Conservation (phyloP, 768 basidiomycete species). For the Naematelia aurantialba region DNA sequence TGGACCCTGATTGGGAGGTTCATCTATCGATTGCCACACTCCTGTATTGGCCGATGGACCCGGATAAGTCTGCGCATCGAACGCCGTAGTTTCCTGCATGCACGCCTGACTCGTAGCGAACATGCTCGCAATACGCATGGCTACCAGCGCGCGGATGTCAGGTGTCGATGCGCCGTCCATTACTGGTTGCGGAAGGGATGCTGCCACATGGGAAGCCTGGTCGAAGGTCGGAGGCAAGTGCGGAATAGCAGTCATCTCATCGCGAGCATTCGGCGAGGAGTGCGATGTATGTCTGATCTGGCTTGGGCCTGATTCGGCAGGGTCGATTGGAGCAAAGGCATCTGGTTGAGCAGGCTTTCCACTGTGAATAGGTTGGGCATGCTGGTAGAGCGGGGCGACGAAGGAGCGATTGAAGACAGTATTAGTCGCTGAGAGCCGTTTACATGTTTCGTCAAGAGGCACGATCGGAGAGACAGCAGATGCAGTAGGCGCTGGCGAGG, state of each 20-base stretch:
- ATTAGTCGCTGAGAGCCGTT: background rate
- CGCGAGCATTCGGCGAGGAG: background rate
- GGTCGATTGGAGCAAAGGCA: background rate
- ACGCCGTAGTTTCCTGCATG: background rate
- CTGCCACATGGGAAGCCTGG: background rate
- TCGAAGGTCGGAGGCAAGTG: background rate
- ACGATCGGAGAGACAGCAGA: background rate
- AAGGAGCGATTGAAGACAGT: conserved; percentile 5
- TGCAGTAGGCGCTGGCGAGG: background rate
- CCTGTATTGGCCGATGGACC: background rate
- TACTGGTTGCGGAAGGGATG: too few relatives aligned
- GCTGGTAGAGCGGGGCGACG: background rate
- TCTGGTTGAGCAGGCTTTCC: too few relatives aligned
- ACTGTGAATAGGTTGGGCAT: too few relatives aligned
- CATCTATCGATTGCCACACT: background rate
- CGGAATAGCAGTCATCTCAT: background rate
- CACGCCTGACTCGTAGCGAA: background rate
- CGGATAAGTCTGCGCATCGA: background rate
- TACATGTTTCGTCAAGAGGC: background rate
- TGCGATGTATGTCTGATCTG: background rate
- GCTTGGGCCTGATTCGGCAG: background rate
- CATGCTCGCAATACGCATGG: background rate
- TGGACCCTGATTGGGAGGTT: background rate
- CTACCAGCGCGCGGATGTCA: background rate
- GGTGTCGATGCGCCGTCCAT: background rate